Base-by-base conservation (phyloP, 225 moss, liverwort and hornwort genomes). In the Physcomitrellopsis africana region DNA sequence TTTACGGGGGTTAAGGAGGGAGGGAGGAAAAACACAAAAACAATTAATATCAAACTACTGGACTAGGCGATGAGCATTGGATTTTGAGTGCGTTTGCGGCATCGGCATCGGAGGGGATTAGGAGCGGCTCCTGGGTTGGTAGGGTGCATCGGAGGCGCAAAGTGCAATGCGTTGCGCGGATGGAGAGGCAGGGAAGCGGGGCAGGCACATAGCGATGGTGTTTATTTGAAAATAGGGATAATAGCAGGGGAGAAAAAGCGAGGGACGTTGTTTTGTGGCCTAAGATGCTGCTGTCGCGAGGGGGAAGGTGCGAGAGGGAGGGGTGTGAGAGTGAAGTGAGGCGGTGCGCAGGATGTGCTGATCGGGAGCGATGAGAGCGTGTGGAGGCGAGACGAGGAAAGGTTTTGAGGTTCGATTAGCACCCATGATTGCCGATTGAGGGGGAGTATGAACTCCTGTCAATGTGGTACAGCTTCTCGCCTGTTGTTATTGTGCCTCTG, bases 391-490 rank as follows among this genome's bases (percentile, higher is more conserved):
- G 74, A 61, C 60, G 80, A 76, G 69, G 48, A 14, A 46, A 56
- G 72, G 57, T 7, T 22, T 66, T 13, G 73, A 64, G 77, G 58
- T 83, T 76, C 70, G 59, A 69, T 53, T 12, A 7, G 43, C 60
- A 24, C 4, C 11, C 9, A 7, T 73, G 73, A 63, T 6, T 17
- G 45, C 73, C 74, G 78, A 74, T 69, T 75, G 79, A 3, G 64
- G 37, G 26, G 68, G 83, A 59, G 46, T 57, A 63, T 72, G 84
- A 85, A 24, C 63, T 75, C 64, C 15, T 60, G 81, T 85, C 85
- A 76, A 85, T 85, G 85, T 82, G 85, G 85, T 85, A 77, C 56
- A 73, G 72, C 68, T 15, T 80, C 72, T 83, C 11, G 75, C 55
- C 51, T 47, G 18, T 64, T 74, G 24, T 23, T 63, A 60, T 12